These are phyloP conservation scores for Tricholoma bakamatsutake DNA, from an alignment of 768 basidiomycete genomes.

Conservation along the genomic window DNA sequence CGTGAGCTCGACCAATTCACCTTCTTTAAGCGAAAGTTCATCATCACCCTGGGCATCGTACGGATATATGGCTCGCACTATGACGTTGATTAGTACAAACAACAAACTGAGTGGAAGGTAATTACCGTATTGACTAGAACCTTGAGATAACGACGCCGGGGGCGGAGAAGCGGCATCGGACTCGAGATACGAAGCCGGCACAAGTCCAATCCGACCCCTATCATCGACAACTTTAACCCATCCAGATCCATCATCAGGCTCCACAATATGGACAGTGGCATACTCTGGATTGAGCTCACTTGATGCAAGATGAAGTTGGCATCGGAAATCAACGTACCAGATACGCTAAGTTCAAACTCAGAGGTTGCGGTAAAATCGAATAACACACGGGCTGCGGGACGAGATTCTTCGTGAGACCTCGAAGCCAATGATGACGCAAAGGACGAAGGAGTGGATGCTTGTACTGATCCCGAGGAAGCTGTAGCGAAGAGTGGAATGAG, in stretches of 20 bases:
- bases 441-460: conserved; percentile 48
- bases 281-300: conserved; percentile 44
- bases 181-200: conserved; percentile 80
- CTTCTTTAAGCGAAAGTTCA: conserved; percentile 58
- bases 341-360: conserved; percentile 68
- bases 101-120: neutral
- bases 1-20: conserved; percentile 60
- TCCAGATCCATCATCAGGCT: conserved; percentile 81
- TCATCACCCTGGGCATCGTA: conserved; percentile 71
- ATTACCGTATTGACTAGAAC: conserved; percentile 46
- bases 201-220: conserved; percentile 59
- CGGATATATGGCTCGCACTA: conserved; percentile 79
- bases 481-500: neutral
- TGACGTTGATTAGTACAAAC: neutral
- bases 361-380: conserved; percentile 75
- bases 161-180: conserved; percentile 20
- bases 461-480: conserved; percentile 11
- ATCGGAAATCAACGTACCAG: conserved; percentile 35
- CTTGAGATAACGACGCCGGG: conserved; percentile 20
- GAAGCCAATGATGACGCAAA: conserved; percentile 38
- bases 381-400: conserved; percentile 53
- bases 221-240: conserved; percentile 73
- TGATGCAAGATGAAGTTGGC: neutral
- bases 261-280: conserved; percentile 54
- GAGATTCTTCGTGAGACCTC: conserved; percentile 35